Conservation (phyloP, 78 protist genomes). For the Polysphondylium violaceum region DNA sequence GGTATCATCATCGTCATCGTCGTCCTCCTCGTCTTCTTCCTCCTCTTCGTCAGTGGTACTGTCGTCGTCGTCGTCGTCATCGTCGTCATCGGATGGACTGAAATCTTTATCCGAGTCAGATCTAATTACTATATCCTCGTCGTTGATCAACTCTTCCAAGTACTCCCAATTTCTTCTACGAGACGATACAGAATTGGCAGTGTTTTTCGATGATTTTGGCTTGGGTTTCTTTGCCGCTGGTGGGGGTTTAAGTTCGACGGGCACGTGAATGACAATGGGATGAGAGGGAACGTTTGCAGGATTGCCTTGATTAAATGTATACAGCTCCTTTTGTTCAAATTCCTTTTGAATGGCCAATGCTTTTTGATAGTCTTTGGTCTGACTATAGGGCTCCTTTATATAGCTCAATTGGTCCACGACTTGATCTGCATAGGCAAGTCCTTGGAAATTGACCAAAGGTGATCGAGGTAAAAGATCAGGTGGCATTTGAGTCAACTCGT, state of each 20-base stretch:
- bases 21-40: constrained; percentile 2
- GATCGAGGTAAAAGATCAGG: constrained; percentile 60
- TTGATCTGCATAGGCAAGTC: constrained; percentile 20
- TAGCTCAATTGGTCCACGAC: not conserved
- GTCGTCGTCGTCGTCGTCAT: not conserved
- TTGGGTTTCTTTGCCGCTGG: constrained; percentile 22
- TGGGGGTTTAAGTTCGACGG: constrained; percentile 40
- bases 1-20: constrained; percentile 24
- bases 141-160: constrained; percentile 16
- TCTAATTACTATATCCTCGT: constrained; percentile 24
- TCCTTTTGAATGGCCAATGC: constrained; percentile 11
- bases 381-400: not conserved
- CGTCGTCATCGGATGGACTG: not conserved
- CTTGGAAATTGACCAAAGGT: constrained; percentile 35
- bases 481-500: constrained; percentile 70
- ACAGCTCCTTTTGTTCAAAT: constrained; percentile 16
- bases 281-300: constrained; percentile 6
- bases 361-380: not conserved
- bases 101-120: constrained; percentile 63
- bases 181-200: too few relatives aligned
- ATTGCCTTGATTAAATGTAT: constrained; percentile 14
- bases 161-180: constrained; percentile 18
- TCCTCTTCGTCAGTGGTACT: not conserved
- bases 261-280: constrained; percentile 10
- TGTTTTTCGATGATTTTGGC: too few relatives aligned